phyloP scores from a whole-genome alignment of 805 yeast species.

The Ogataea glucozyma region DNA sequence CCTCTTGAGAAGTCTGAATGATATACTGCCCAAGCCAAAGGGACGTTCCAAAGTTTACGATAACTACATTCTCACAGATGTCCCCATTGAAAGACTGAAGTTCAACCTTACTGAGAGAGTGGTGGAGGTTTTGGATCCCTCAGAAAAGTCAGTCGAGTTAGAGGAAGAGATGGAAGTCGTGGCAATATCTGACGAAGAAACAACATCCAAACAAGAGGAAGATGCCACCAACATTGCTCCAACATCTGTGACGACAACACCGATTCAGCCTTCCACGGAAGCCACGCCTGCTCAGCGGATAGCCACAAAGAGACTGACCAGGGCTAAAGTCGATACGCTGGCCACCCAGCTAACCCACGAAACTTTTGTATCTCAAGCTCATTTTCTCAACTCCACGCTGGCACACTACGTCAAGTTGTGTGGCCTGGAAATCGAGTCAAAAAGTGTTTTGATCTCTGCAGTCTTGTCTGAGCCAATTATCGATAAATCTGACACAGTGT shows the following conservation, averaged over 20 bases:
- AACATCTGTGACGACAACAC: constrained; percentile 6
- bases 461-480: constrained; percentile 6
- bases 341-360: constrained; percentile 15
- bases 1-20: constrained; percentile 26
- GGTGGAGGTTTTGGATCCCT: too few relatives aligned
- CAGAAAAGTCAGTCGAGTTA: constrained; percentile 1
- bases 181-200: constrained; percentile 11
- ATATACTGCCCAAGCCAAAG: constrained; percentile 40
- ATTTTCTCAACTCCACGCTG: constrained; percentile 22
- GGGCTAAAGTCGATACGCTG: constrained; percentile 23
- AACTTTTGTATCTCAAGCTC: constrained; percentile 19
- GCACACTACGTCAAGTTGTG: constrained; percentile 21
- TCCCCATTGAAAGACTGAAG: constrained; percentile 46
- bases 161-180: constrained; percentile 8
- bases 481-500: neutral
- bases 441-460: constrained; percentile 7
- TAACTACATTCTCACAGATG: constrained; percentile 51
- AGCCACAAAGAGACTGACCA: constrained; percentile 22
- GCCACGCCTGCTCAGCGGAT: constrained; percentile 21
- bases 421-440: constrained; percentile 39
- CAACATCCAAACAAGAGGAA: neutral
- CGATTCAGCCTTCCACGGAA: constrained; percentile 3
- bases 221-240: neutral
- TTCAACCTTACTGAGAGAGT: constrained; percentile 32
- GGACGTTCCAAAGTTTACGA: constrained; percentile 48